A percentile compares a stretch with the other conserved stretches of the same genome.
phyloP scores from a whole-genome alignment of 768 basidiomycete genomes.

The Pleurotus citrinopileatus region DNA sequence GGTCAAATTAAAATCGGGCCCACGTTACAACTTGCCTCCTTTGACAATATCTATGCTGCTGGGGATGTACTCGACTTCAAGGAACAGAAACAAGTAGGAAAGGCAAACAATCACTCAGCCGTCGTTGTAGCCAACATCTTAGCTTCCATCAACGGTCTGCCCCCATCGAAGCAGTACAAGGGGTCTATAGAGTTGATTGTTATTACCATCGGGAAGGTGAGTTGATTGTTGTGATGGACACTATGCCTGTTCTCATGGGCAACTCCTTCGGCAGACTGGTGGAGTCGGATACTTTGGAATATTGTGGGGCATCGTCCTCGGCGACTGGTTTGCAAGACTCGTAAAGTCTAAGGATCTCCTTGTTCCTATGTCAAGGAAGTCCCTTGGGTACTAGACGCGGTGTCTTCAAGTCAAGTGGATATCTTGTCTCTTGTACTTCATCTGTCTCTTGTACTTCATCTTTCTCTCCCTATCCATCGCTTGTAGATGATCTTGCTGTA shows the following conservation, averaged over 20 bases:
- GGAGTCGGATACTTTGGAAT: slow-evolving; percentile 40
- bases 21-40: slow-evolving; percentile 51
- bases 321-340: slow-evolving; percentile 36
- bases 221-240: slow-evolving; percentile 11
- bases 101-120: slow-evolving; percentile 40
- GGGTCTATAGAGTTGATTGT: slow-evolving; percentile 52
- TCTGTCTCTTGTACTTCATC: not conserved
- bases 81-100: slow-evolving; percentile 58
- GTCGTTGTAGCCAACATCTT: slow-evolving; percentile 51
- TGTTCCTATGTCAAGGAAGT: slow-evolving; percentile 12
- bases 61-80: slow-evolving; percentile 64
- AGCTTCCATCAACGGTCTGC: slow-evolving; percentile 34
- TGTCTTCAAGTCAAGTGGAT: not conserved
- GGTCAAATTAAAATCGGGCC: slow-evolving; percentile 50
- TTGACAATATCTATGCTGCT: slow-evolving; percentile 58
- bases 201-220: slow-evolving; percentile 51
- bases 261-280: slow-evolving; percentile 20
- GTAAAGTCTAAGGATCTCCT: slow-evolving; percentile 23
- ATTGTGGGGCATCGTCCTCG: slow-evolving; percentile 42
- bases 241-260: not conserved
- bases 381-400: not conserved
- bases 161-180: slow-evolving; percentile 40
- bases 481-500: too few species aligned
- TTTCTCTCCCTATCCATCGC: not conserved
- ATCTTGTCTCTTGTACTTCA: not conserved